Evolutionary conservation across 2,329 filamentous ascomycete genomes (phyloP).

Genomic region (Botryotinia calthae): DNA sequence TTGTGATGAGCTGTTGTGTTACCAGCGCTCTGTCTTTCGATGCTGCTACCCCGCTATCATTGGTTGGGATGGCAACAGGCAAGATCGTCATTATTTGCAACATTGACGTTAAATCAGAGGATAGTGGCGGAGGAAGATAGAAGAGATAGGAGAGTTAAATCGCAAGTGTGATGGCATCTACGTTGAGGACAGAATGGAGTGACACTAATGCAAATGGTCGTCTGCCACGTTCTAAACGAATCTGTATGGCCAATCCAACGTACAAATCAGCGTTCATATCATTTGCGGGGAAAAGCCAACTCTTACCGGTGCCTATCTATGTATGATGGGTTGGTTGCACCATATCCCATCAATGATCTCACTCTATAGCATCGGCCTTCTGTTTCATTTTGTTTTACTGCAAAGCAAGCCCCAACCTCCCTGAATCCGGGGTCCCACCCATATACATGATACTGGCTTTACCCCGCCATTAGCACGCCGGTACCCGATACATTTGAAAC

Average conservation of each 20-base stretch:
- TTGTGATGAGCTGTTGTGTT: conserved; percentile 17
- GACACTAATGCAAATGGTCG: conserved; percentile 14
- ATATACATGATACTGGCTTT: conserved; percentile 11
- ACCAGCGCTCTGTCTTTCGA: conserved; percentile 14
- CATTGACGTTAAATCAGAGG: neutral
- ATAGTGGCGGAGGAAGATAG: neutral
- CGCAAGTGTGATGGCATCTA: conserved; percentile 3
- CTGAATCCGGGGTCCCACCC: neutral
- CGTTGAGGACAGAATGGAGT: neutral
- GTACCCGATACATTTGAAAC: conserved; percentile 9
- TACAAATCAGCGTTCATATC: conserved; percentile 12
- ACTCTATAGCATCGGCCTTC: neutral
- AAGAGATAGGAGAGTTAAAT: neutral
- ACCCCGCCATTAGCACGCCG: conserved; percentile 13
- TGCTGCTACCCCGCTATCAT: conserved; percentile 9
- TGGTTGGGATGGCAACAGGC: conserved; percentile 12
- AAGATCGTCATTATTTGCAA: conserved; percentile 2
- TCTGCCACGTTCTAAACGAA: conserved; percentile 13
- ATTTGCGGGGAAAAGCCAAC: conserved; percentile 15
- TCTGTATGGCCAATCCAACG: conserved; percentile 4
- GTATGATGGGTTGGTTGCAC: conserved; percentile 10
- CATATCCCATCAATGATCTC: neutral
- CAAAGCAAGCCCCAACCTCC: neutral
- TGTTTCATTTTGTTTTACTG: conserved; percentile 12
- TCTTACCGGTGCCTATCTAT: conserved; percentile 1